These are phyloP conservation scores for Hypoxylon perforatum DNA, from an alignment of 495 filamentous ascomycete genomes.

Conservation along the genomic window DNA sequence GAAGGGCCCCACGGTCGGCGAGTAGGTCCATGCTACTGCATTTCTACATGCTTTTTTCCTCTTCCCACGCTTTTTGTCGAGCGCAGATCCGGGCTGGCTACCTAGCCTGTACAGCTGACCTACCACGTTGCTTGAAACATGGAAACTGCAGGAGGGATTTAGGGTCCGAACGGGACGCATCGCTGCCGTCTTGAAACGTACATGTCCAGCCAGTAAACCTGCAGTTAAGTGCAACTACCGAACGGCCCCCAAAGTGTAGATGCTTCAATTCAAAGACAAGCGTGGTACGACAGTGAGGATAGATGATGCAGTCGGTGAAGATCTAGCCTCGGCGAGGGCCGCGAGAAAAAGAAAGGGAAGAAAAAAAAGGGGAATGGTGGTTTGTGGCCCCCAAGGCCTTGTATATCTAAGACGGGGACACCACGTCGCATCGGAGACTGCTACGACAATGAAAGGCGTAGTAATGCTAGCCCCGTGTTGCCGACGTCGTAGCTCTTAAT, in stretches of 20 bases:
- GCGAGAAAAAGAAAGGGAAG: background rate
- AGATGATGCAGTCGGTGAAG: background rate
- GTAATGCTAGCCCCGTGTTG: background rate
- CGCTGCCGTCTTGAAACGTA: background rate
- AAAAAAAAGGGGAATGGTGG: background rate
- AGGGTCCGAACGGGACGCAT: constrained; percentile 5
- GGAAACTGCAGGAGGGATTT: constrained; percentile 31
- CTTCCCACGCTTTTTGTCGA: constrained; percentile 13
- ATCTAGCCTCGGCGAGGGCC: background rate
- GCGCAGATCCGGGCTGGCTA: constrained; percentile 3
- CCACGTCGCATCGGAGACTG: constrained; percentile 19
- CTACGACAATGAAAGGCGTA: constrained; percentile 17
- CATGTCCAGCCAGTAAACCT: background rate
- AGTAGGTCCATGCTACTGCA: constrained; percentile 26
- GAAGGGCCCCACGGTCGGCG: constrained; percentile 7
- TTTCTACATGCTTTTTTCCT: constrained; percentile 2
- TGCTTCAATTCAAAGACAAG: background rate
- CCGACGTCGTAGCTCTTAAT: constrained; percentile 1
- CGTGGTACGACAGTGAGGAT: background rate
- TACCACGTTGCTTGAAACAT: constrained; percentile 29
- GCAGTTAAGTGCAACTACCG: background rate
- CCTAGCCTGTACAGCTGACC: constrained; percentile 11
- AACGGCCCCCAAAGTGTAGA: background rate
- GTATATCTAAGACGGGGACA: constrained; percentile 31
- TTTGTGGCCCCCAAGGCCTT: constrained; percentile 24